Evolutionary conservation across 495 filamentous ascomycete species (phyloP), one percentile per base, ranked within the genome.

Genomic region (Penicillium alfredii): DNA sequence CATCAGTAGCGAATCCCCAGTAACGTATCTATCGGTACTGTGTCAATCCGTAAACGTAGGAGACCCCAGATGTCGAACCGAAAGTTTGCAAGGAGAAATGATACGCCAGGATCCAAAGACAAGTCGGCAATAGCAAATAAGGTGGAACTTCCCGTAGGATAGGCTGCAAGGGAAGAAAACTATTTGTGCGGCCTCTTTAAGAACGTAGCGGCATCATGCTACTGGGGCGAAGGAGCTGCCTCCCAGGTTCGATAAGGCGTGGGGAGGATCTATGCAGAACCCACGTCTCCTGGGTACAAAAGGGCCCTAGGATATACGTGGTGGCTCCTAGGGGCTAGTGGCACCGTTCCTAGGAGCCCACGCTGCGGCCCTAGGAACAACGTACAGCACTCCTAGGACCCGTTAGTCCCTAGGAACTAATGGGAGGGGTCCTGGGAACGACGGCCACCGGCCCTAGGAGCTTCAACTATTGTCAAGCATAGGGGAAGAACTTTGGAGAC

Each of bases 261-360:
- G 26, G 26, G 26, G 11, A 29, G 4, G 26, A 29, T 29, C 26
- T n/a, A n/a, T n/a, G n/a, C n/a, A 32, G 15, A 32, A 32, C 15
- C 19, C 11, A 16, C 19, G 30, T 34, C 31, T 34, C 16, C 6
- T 37, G 20, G 33, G 33, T 36, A 36, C 22, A 17, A 36, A 36
- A 16, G 33, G 2, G 23, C 21, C 33, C 33, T 36, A 28, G 33
- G 33, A 36, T 22, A 26, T 27, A 36, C 11, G 10, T 26, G 17
- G 8, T 18, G 22, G 21, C 33, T 36, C 33, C 33, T 36, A 36
- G 33, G 33, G 23, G 23, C 33, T 28, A 36, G 33, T 36, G 33
- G 33, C n/a, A 36, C 9, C 33, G 28, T n/a, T n/a, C 30, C 30
- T 33, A 19, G 30, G 30, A 33, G 16, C 30, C 30, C 30, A 18